Evolutionary conservation across 768 basidiomycete species (phyloP), one percentile per base, ranked within the genome.

Genomic region (Porphyrellus cyaneotinctus): DNA sequence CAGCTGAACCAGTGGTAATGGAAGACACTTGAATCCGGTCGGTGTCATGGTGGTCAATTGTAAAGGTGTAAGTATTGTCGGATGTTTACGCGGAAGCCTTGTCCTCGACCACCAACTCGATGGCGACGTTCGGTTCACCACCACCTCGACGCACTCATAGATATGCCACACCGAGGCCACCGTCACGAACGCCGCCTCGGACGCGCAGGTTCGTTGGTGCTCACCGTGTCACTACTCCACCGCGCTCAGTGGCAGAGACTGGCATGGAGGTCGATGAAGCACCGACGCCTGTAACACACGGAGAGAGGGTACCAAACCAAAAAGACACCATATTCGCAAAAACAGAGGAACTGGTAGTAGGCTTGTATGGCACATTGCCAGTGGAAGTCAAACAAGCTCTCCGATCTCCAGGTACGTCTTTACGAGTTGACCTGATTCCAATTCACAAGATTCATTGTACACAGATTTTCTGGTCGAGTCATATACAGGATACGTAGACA

Each of bases 331-430:
- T 83, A 30, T 88, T 85, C 67, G 86, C 88, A 43, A 85, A 85
- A 67, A 87, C 87, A 31, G 80, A 86, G 57, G 84, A 91, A 69
- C 69, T 89, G 56, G 63, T 77, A 13, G 85, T 83, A 22, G 72
- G 78, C 20, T 82, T 88, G 67, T 85, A 89, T 62, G 83, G 87
- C 23, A 74, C 77, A 58, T 65, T 91, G 44, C 89, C 89, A 4
- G 71, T 83, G 7, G 89, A 91, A 62, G 83, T 89, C 48, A 85
- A 81, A 61, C 87, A 87, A 56, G 77, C 84, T 18, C 73, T 91
- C 43, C 80, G 76, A 58, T 82, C 77, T 61, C 81, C 87, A 59
- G 85, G 88, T 85, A 30, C 23, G 44, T 49, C 53, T 20, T 51
- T 45, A 6, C 37, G 11, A 42, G 26, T 17, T 23, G 33, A 20